These are phyloP conservation scores for Paecilomyces formosus DNA, from an alignment of 2,329 filamentous ascomycete genomes.

Conservation along the genomic window DNA sequence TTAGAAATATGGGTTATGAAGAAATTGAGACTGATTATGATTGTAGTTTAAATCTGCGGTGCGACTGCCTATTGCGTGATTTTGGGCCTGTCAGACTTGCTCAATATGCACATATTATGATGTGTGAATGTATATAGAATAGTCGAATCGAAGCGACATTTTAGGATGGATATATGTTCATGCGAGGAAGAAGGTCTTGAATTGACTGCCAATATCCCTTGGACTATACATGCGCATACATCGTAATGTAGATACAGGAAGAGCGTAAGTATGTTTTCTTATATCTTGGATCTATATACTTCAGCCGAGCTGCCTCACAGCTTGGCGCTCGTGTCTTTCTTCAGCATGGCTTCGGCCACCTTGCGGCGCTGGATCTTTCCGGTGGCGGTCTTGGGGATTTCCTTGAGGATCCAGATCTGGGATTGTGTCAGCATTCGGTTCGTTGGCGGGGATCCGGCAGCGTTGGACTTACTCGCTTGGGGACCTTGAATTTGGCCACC, in stretches of 20 bases:
- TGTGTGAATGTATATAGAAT: too few species aligned
- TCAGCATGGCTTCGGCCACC: slow-evolving; percentile 78
- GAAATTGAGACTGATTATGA: background rate
- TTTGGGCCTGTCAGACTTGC: too few species aligned
- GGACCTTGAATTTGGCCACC: slow-evolving; percentile 77
- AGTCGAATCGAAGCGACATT: too few species aligned
- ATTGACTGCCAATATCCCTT: too few species aligned
- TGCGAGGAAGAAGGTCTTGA: too few species aligned
- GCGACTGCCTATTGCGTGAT: background rate
- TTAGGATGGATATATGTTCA: too few species aligned
- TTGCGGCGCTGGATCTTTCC: slow-evolving; percentile 81
- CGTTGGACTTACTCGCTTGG: slow-evolving; percentile 58
- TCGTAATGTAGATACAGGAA: background rate
- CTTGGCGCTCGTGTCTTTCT: slow-evolving; percentile 54
- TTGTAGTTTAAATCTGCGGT: slow-evolving; percentile 26
- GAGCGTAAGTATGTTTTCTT: background rate
- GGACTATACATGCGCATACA: background rate
- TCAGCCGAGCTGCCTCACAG: slow-evolving; percentile 28
- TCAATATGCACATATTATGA: too few species aligned
- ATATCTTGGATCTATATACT: background rate
- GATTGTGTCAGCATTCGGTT: background rate
- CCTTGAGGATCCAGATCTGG: slow-evolving; percentile 69
- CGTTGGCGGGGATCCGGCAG: background rate
- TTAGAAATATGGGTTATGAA: too few species aligned
- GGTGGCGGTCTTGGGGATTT: slow-evolving; percentile 88